These are phyloP conservation scores for Chalaropsis ovoidea DNA, from an alignment of 2,329 filamentous ascomycete genomes.

Conservation along the genomic window DNA sequence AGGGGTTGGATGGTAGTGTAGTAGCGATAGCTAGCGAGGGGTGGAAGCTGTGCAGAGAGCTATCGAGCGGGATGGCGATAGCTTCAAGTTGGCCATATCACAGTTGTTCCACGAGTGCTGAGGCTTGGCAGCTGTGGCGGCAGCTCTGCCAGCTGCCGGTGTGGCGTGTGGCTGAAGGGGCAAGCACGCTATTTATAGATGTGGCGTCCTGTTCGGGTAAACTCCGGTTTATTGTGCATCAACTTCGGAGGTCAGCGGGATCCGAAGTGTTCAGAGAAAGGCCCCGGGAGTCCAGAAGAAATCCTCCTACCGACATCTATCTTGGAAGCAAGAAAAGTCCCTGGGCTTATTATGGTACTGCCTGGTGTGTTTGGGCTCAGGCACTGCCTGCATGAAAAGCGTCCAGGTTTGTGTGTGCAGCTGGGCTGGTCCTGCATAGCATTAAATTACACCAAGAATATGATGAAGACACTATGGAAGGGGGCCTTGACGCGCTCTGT, in stretches of 20 bases:
- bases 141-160: neutral
- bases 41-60: neutral
- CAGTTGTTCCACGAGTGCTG: neutral
- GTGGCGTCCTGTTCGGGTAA: neutral
- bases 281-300: conserved; percentile 1
- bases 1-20: neutral
- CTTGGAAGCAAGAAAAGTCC: neutral
- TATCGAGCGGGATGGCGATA: conserved; percentile 3
- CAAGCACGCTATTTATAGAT: neutral
- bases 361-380: neutral
- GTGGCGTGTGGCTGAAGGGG: neutral
- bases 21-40: neutral
- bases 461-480: neutral
- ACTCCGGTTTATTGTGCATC: neutral
- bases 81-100: conserved; percentile 19
- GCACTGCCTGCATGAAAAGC: neutral
- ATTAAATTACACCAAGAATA: neutral
- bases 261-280: neutral
- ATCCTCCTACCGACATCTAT: neutral
- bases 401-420: neutral
- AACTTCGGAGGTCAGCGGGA: conserved; percentile 12
- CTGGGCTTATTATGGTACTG: neutral
- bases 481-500: neutral
- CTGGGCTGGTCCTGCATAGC: conserved; percentile 4
- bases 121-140: neutral